These are phyloP conservation scores for Penstemon barbatus DNA, from an alignment of 257 asterid genomes.

Conservation along the genomic window DNA sequence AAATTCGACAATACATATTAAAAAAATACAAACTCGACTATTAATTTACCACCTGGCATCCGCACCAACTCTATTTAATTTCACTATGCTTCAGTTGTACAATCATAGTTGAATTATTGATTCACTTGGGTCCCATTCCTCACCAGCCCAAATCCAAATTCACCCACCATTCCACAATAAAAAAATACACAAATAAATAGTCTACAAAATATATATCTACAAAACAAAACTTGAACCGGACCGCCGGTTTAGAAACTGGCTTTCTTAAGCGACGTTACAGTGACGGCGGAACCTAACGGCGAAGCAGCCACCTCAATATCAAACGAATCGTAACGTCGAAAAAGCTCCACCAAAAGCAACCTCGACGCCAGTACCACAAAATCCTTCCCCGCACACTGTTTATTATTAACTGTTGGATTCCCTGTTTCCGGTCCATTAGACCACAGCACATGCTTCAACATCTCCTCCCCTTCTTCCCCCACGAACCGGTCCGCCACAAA, in stretches of 20 bases:
- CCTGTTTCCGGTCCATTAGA: constrained; percentile 82
- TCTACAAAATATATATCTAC: too few species aligned
- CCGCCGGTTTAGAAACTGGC: constrained; percentile 50
- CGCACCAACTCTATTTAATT: too few species aligned
- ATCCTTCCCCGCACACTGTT: constrained; percentile 93
- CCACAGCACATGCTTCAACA: constrained; percentile 76
- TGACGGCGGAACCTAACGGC: constrained; percentile 65
- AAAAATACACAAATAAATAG: too few species aligned
- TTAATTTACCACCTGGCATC: too few species aligned
- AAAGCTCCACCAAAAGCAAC: constrained; percentile 78
- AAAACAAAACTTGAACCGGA: not conserved
- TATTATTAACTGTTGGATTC: constrained; percentile 47
- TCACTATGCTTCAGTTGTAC: too few species aligned
- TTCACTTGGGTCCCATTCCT: too few species aligned
- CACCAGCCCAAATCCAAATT: too few species aligned
- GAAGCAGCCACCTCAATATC: constrained; percentile 59
- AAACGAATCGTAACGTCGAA: constrained; percentile 79
- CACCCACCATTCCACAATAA: too few species aligned
- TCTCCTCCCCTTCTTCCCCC: constrained; percentile 67
- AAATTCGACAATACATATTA: too few species aligned
- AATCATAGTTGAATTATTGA: too few species aligned
- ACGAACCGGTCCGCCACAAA: constrained; percentile 69
- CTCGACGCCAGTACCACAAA: constrained; percentile 73
- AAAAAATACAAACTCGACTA: too few species aligned
- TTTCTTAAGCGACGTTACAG: constrained; percentile 65